Base-by-base conservation (phyloP, 169 alveolate species). In the Fabrea salina region DNA sequence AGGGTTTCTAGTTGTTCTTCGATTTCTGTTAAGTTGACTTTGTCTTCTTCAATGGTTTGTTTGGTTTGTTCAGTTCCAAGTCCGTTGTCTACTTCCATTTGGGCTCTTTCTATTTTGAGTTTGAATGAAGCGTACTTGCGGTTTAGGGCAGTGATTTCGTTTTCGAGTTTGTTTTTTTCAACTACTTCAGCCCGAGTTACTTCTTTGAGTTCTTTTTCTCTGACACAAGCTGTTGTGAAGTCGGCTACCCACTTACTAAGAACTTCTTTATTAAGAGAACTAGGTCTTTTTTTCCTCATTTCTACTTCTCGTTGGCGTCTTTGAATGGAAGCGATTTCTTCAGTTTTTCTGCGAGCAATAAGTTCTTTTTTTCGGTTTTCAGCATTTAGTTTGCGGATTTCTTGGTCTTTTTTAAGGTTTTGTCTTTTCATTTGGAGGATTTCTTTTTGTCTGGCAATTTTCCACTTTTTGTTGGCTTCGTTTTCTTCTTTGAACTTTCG, bases 271-370 rank as follows among this genome's bases (percentile, higher is more conserved):
- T 61, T 35, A 25, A 32, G 54, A 11, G n/a, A 8, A 30, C 19
- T 16, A n/a, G 0, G 32, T 1, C 39, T 66, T 58, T 72, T 74
- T 49, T 6, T 71, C 58, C 50, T 33, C 44, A 13, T 41, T 19
- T 6, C 80, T 72, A 30, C 61, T 85, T 22, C 50, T 75, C 71
- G 47, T 53, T 37, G 79, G 66, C 78, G 41, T 40, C 82, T 71
- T 85, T 80, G 84, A 19, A 84, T 54, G 5, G 78, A 71, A 33
- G 67, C 22, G n/a, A 88, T 75, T 70, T 88, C 93, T 54, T 82
- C 91, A 39, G 64, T 76, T 70, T 84, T 84, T 43, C 91, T 40
- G 47, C 80, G 82, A 7, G 80, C 72, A 1, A 61, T 22, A 2
- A 47, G 44, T n/a, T 79, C 84, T 50, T 79, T 30, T 40, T 61